Evolutionary conservation across 73 alveolate genomes (phyloP), one percentile per base, ranked within the genome.

Genomic region (Paramecium tetraurelia): DNA sequence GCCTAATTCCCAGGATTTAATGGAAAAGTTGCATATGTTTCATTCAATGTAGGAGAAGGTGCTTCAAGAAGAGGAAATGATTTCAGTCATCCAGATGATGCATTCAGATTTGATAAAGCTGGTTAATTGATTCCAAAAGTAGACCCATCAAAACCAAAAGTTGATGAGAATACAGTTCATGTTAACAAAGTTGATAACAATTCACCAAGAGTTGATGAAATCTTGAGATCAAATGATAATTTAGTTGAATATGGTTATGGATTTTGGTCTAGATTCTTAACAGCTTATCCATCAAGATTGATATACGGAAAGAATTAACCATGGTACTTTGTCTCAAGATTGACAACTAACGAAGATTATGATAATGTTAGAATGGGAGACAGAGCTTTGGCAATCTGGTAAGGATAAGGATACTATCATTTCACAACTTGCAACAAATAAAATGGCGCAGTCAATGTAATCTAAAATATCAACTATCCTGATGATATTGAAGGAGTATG

Each of bases 401-500:
- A 80, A 85, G 93, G 93, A 85, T 38, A 85, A 85, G 93, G 93
- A 22, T 53, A 12, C 22, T 85, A 85, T 85, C 86, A 53, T 40
- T 85, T 85, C 48, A 48, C 75, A 14, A 80, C 90, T 44, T 80
- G 90, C 33, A 80, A 80, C 9, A 10, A 59, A 22, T 8, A 35
- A 12, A 58, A 58, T 58, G 89, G 89, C 2, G 43, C 72, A 10
- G 69, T 40, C 4, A 85, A 85, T 85, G 86, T 85, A 5, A 40
- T 85, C 8, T 18, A 85, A 27, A 46, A 46, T 27, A 57, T 85
- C 69, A 63, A 85, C 14, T 85, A 85, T 20, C 93, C 93, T 20
- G 69, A 29, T 9, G 93, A 85, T 85, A 85, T 85, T 85, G 93
- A 85, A 85, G 93, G 93, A 4, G 63, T 85, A 22, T 85, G 93